Evolutionary conservation across 2,329 filamentous ascomycete species (phyloP).

Genomic region (Aspergillus uvarum): DNA sequence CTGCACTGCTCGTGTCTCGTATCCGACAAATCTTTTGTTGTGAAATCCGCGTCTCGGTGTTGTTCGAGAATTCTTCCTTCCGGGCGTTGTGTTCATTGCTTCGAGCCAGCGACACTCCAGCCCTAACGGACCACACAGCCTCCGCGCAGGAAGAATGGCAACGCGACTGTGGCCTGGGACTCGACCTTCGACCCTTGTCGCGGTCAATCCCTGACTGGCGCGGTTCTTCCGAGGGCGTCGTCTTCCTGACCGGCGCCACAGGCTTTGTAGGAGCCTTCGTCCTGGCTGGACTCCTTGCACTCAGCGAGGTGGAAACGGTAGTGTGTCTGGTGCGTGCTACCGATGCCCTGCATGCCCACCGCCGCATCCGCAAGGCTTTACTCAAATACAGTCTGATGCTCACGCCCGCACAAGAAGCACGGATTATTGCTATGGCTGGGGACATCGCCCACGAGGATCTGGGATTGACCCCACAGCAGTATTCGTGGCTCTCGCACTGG

Average conservation of each 20-base stretch:
- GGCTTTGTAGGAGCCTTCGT: constrained; percentile 80
- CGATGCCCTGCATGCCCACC: constrained; percentile 37
- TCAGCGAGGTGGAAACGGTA: constrained; percentile 54
- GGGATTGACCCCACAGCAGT: constrained; percentile 27
- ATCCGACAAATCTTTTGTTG: neutral
- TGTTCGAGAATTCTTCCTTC: constrained; percentile 22
- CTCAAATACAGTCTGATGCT: constrained; percentile 11
- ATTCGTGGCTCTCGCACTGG: constrained; percentile 1
- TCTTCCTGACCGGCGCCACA: constrained; percentile 80
- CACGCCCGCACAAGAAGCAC: constrained; percentile 9
- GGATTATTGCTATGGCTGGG: constrained; percentile 43
- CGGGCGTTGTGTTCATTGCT: constrained; percentile 3
- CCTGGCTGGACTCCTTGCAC: constrained; percentile 65
- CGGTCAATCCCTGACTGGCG: neutral
- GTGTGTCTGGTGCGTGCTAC: constrained; percentile 71
- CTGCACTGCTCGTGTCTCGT: neutral
- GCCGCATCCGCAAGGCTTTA: constrained; percentile 9
- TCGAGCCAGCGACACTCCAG: constrained; percentile 1
- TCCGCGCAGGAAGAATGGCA: constrained; percentile 18
- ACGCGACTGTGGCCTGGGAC: constrained; percentile 18
- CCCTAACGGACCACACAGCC: neutral
- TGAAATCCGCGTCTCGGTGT: constrained; percentile 9
- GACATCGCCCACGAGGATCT: constrained; percentile 68
- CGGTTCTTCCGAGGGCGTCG: constrained; percentile 25
- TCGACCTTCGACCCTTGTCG: neutral